Percentiles rank a stretch among this genome's conserved stretches.
Evolutionary conservation across 2,329 filamentous ascomycete genomes (phyloP).

Genomic region (Cercospora zeae-maydis): DNA sequence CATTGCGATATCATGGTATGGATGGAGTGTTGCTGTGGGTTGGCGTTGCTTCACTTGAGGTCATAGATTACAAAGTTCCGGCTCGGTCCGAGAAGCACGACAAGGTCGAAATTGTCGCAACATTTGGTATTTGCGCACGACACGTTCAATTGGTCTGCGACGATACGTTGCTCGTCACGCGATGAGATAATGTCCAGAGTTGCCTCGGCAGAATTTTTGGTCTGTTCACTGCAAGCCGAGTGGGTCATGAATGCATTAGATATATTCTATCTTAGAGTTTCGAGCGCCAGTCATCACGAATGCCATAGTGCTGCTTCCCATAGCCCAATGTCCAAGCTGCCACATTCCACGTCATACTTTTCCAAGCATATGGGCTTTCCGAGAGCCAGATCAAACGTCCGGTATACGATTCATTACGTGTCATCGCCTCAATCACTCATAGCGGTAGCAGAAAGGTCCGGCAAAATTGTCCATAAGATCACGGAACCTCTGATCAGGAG

Average conservation of each 20-base stretch:
- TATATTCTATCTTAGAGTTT: background rate
- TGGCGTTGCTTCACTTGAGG: slow-evolving; percentile 3
- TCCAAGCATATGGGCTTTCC: background rate
- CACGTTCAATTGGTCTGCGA: background rate
- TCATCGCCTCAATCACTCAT: slow-evolving; percentile 21
- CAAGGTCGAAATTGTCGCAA: background rate
- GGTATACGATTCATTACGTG: background rate
- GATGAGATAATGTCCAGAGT: background rate
- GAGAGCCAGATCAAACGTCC: background rate
- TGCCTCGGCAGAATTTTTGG: background rate
- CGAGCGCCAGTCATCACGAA: background rate
- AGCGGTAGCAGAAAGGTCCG: slow-evolving; percentile 36
- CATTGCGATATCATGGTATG: slow-evolving; percentile 14
- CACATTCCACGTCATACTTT: fast-evolving
- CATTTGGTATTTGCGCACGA: background rate
- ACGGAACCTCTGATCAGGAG: slow-evolving; percentile 25
- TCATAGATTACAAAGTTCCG: slow-evolving; percentile 1
- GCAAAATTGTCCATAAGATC: slow-evolving; percentile 35
- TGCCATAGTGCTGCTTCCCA: background rate
- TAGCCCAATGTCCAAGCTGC: background rate
- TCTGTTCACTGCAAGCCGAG: background rate
- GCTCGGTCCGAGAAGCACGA: background rate
- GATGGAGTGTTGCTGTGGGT: background rate
- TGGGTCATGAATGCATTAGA: background rate
- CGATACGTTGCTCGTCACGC: background rate